phyloP scores from a whole-genome alignment of 352 stramenopile genomes.

The Phytophthora colocasiae region DNA sequence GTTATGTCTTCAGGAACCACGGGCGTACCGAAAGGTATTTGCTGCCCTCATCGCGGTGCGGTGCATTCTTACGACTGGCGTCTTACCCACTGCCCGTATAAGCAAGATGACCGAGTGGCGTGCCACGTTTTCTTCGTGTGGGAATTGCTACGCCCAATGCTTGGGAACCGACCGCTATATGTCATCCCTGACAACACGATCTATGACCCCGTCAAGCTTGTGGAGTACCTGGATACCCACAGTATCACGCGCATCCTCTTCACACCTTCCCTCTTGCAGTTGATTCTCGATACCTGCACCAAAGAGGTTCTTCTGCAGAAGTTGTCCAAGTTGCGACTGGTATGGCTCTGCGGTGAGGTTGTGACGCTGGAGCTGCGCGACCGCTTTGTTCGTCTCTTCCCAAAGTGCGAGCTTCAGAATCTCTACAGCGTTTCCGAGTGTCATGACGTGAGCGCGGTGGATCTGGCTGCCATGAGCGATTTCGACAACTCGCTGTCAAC shows the following conservation, averaged over 20 bases:
- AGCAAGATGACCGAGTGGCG: slow-evolving; percentile 83
- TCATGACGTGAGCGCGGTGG: slow-evolving; percentile 90
- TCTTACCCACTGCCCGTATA: slow-evolving; percentile 73
- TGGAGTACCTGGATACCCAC: slow-evolving; percentile 76
- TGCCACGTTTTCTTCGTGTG: slow-evolving; percentile 97
- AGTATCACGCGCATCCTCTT: slow-evolving; percentile 93
- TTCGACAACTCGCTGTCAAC: slow-evolving; percentile 77
- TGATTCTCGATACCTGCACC: slow-evolving; percentile 81
- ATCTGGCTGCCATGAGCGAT: slow-evolving; percentile 76
- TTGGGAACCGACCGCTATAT: slow-evolving; percentile 90
- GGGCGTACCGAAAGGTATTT: slow-evolving; percentile 94
- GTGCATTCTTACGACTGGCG: slow-evolving; percentile 94
- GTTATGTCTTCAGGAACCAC: slow-evolving; percentile 95
- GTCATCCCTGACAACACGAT: slow-evolving; percentile 93
- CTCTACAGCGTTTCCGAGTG: slow-evolving; percentile 95
- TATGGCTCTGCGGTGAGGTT: slow-evolving; percentile 94
- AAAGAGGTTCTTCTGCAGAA: slow-evolving; percentile 58
- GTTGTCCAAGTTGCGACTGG: slow-evolving; percentile 81
- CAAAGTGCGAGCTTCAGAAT: slow-evolving; percentile 90
- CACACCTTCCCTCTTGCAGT: slow-evolving; percentile 92
- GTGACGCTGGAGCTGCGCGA: slow-evolving; percentile 91
- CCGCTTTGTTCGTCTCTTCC: slow-evolving; percentile 86
- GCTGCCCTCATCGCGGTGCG: slow-evolving; percentile 91
- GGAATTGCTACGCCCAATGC: slow-evolving; percentile 92
- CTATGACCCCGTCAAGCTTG: slow-evolving; percentile 89